Base-by-base conservation (phyloP, 2,329 filamentous ascomycete genomes). In the Rasamsonia emersonii region DNA sequence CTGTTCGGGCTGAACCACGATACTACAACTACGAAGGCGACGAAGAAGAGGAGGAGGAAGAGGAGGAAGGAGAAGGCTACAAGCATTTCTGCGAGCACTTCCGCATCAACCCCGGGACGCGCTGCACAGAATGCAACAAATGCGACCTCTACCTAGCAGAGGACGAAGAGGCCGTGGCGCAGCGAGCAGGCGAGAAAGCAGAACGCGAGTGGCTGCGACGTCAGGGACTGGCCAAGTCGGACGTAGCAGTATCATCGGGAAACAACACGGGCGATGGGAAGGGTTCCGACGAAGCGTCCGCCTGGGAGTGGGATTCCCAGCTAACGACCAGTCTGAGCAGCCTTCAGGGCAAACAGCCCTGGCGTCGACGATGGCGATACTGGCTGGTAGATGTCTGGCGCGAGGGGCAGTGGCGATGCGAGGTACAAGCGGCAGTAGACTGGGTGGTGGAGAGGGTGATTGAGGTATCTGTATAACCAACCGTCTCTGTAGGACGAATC, bases 71-170 rank as follows among this genome's bases (percentile, higher is more conserved):
- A 3, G 80, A 88, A 54, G 88, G 89, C 1, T 96, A 98, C 58
- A 71, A 77, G 23, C 91, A 98, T 59, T 98, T 95, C 52, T 98
- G 91, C 56, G 83, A 94, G 54, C 91, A 96, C 60, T 96, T 96
- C 56, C 74, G 91, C 6, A 80, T 84, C 7, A 73, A 82, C 39
- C 84, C 82, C 0, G 86, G 88, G 29, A 72, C 74, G 9, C 67
- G 70, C 9, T 98, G 91, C 55, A 68, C 58, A 1, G 77, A 93
- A 55, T 96, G 91, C 61, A 78, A 79, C 24, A 77, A 76, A 47
- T 89, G 83, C 59, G 86, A 86, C 50, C 68, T 89, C 8, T 76
- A 75, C 46, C 58, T 65, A 25, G 82, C 79, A 62, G 82, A 88
- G 59, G 72, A 78, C 33, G 83, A 88, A 53, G 76, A 86, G 38